Percentiles rank a stretch among this genome's conserved stretches.
Conservation (phyloP, 148 eudicot species). For the Rheum nobile region DNA sequence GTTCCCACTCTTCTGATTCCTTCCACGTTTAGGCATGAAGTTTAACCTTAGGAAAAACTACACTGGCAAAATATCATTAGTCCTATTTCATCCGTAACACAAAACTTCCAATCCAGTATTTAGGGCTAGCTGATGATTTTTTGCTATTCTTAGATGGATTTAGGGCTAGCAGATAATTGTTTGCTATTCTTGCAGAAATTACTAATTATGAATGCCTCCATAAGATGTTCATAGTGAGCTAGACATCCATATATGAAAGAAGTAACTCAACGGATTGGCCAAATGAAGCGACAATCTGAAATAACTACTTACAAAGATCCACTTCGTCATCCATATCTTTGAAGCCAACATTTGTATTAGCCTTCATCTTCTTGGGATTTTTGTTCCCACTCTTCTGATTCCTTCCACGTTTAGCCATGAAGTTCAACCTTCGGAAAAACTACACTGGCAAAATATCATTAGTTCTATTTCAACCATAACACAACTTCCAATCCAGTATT, state of each 20-base stretch:
- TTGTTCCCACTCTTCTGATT: slow-evolving; percentile 20
- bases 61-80: background rate
- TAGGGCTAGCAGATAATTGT: too few species aligned
- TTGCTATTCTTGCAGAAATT: too few species aligned
- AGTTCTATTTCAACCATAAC: background rate
- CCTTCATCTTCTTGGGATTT: slow-evolving; percentile 29
- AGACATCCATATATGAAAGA: background rate
- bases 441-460: background rate
- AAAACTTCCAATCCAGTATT: background rate
- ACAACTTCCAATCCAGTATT: background rate
- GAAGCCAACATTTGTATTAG: slow-evolving; percentile 15
- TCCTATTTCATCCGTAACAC: background rate
- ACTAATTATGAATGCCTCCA: too few species aligned
- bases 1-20: slow-evolving; percentile 20
- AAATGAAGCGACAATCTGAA: background rate
- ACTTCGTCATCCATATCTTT: slow-evolving; percentile 72
- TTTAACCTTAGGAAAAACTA: background rate
- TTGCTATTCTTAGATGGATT: too few species aligned
- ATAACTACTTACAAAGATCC: slow-evolving; percentile 51
- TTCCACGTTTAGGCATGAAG: slow-evolving; percentile 40
- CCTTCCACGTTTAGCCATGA: slow-evolving; percentile 42
- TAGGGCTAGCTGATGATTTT: too few species aligned
- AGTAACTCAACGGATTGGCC: background rate
- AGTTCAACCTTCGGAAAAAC: background rate
- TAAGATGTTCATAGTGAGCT: background rate